Conservation (phyloP, 1,139 yeast species). For the Chernovozyma aurita region DNA sequence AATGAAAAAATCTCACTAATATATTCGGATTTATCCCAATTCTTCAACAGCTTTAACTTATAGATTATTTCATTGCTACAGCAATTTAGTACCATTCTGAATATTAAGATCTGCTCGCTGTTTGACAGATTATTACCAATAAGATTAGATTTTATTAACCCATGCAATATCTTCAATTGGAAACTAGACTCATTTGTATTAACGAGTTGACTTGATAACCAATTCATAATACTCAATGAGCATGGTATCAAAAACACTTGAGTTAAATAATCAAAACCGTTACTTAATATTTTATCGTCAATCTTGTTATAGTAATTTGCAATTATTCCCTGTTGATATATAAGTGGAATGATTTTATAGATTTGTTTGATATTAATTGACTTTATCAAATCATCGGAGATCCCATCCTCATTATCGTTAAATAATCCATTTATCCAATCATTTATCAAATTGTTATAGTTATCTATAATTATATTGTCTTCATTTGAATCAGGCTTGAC, state of each 20-base stretch:
- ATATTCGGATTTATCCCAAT: constrained; percentile 13
- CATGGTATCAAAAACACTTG: constrained; percentile 41
- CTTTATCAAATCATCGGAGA: constrained; percentile 76
- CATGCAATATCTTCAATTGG: constrained; percentile 4
- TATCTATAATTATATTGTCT: constrained; percentile 27
- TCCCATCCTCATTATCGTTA: constrained; percentile 69
- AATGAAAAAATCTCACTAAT: constrained; percentile 14
- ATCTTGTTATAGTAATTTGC: constrained; percentile 57
- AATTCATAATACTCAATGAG: constrained; percentile 31
- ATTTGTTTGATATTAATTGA: constrained; percentile 65
- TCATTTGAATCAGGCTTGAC: constrained; percentile 18
- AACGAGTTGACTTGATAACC: constrained; percentile 19
- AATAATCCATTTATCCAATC: constrained; percentile 82
- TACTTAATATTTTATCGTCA: constrained; percentile 25
- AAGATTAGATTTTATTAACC: constrained; percentile 2
- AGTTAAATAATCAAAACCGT: constrained; percentile 43
- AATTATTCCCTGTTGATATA: constrained; percentile 67
- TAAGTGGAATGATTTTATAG: constrained; percentile 63
- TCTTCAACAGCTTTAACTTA: constrained; percentile 12
- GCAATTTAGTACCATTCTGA: constrained; percentile 22
- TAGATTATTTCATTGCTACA: constrained; percentile 17
- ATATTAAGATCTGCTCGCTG: constrained; percentile 18
- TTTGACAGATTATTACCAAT: not conserved
- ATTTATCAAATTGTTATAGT: constrained; percentile 48
- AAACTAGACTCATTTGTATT: constrained; percentile 8